phyloP scores from a whole-genome alignment of 2,329 filamentous ascomycete species.

The Trichoderma lentiforme region DNA sequence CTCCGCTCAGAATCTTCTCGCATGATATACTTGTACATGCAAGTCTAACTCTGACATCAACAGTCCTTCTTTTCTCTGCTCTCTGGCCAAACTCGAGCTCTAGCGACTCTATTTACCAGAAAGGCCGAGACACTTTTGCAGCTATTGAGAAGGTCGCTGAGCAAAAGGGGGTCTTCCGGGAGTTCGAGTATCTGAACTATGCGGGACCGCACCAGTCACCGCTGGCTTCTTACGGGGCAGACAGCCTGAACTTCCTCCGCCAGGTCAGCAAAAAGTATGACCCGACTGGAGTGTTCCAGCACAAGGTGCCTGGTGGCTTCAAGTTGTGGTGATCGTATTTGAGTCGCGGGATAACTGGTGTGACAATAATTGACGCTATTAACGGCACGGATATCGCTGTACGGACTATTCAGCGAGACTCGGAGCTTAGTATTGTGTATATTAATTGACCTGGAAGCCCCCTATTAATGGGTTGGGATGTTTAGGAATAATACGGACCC shows the following conservation, averaged over 20 bases:
- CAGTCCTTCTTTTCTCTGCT: constrained; percentile 2
- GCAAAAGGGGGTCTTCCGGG: background rate
- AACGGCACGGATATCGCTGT: background rate
- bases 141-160: background rate
- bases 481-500: background rate
- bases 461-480: background rate
- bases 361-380: too few relatives aligned
- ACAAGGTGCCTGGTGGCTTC: constrained; percentile 27
- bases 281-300: constrained; percentile 33
- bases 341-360: too few relatives aligned
- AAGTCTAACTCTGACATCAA: background rate
- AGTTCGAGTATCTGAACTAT: constrained; percentile 12
- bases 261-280: constrained; percentile 33
- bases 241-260: background rate
- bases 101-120: background rate
- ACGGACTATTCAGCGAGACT: background rate
- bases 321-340: constrained; percentile 31
- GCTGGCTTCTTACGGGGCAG: background rate
- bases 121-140: background rate
- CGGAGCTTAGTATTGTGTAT: background rate
- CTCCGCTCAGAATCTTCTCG: background rate
- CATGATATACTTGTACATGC: background rate
- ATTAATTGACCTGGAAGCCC: background rate
- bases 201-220: background rate
- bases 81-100: constrained; percentile 9